Evolutionary conservation across 805 yeast genomes (phyloP).

Genomic region (Yamadazyma kitorensis): DNA sequence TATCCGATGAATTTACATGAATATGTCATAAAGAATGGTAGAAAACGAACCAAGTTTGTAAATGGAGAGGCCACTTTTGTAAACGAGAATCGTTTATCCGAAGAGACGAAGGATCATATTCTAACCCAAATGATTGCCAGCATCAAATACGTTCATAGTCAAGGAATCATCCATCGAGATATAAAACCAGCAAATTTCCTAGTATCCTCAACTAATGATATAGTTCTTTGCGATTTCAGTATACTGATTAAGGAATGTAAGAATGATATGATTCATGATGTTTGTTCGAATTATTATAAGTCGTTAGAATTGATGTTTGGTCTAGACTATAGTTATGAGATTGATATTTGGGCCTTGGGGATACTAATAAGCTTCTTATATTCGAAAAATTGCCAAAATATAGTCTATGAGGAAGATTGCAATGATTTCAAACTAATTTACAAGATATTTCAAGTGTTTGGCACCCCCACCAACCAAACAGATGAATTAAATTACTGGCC

Average conservation of each 20-base stretch:
- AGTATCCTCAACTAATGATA: slow-evolving; percentile 22
- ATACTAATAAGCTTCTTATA: slow-evolving; percentile 56
- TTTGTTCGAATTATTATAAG: slow-evolving; percentile 64
- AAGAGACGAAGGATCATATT: slow-evolving; percentile 13
- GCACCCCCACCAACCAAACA: slow-evolving; percentile 49
- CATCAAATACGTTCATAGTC: slow-evolving; percentile 26
- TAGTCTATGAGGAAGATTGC: slow-evolving; percentile 26
- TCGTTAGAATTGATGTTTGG: slow-evolving; percentile 76
- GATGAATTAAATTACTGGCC: slow-evolving; percentile 30
- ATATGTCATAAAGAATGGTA: slow-evolving; percentile 19
- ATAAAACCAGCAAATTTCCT: slow-evolving; percentile 38
- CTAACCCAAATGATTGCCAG: slow-evolving; percentile 20
- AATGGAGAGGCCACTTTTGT: slow-evolving; percentile 8
- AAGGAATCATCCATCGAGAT: slow-evolving; percentile 40
- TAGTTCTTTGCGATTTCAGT: slow-evolving; percentile 65
- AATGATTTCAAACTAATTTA: slow-evolving; percentile 62
- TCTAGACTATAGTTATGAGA: slow-evolving; percentile 48
- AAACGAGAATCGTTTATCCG: slow-evolving; percentile 15
- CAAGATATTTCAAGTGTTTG: slow-evolving; percentile 54
- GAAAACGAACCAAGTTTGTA: slow-evolving; percentile 22
- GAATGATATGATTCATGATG: slow-evolving; percentile 51
- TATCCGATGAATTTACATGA: slow-evolving; percentile 26
- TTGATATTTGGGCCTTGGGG: slow-evolving; percentile 76
- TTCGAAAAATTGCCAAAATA: slow-evolving; percentile 26
- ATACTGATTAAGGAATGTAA: slow-evolving; percentile 19